A percentile compares a stretch with the other conserved stretches of the same genome.
Evolutionary conservation across 257 asterid genomes (phyloP).

Genomic region (Rubia yunnanensis): DNA sequence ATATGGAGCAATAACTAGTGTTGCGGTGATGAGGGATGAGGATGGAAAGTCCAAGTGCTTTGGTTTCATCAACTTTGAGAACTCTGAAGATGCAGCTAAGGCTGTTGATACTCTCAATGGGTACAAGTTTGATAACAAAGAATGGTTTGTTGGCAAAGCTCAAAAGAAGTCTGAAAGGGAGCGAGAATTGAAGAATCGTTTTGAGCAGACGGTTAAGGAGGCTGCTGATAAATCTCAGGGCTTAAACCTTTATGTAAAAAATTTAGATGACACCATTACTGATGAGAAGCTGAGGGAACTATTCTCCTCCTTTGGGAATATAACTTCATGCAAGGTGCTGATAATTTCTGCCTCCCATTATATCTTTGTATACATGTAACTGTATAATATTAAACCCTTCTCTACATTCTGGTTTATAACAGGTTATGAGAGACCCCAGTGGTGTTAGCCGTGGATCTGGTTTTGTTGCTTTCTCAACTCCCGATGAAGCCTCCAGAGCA

Average conservation of each 20-base stretch:
- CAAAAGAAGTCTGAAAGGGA: slow-evolving; percentile 93
- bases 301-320: slow-evolving; percentile 64
- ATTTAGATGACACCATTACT: slow-evolving; percentile 66
- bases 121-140: slow-evolving; percentile 54
- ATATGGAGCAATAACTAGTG: slow-evolving; percentile 60
- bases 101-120: slow-evolving; percentile 84
- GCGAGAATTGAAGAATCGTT: slow-evolving; percentile 48
- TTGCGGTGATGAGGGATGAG: slow-evolving; percentile 70
- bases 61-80: slow-evolving; percentile 89
- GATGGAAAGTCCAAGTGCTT: slow-evolving; percentile 81
- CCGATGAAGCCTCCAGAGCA: slow-evolving; percentile 88
- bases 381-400: not conserved
- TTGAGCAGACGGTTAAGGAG: slow-evolving; percentile 72
- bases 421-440: slow-evolving; percentile 90
- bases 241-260: slow-evolving; percentile 71
- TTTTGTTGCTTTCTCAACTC: slow-evolving; percentile 88
- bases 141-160: slow-evolving; percentile 90
- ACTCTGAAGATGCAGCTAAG: slow-evolving; percentile 80
- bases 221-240: slow-evolving; percentile 81
- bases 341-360: not conserved
- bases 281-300: slow-evolving; percentile 85
- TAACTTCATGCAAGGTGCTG: slow-evolving; percentile 90
- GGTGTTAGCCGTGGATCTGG: slow-evolving; percentile 93
- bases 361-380: not conserved
- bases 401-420: not conserved